Conservation (phyloP, 768 basidiomycete species). For the Podaxis mareebaensis region DNA sequence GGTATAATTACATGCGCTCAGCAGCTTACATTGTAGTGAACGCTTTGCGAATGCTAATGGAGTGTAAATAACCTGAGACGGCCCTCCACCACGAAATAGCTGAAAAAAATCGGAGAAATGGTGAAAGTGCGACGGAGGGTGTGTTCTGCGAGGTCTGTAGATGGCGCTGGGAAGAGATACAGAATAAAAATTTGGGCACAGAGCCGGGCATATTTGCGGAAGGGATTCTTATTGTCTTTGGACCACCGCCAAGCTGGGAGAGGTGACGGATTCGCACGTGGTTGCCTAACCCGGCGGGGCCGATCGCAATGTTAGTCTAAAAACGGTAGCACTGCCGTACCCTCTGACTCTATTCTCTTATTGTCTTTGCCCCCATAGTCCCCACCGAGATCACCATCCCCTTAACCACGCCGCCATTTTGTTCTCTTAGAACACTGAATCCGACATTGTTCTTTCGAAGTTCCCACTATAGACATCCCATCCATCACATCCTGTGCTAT, state of each 20-base stretch:
- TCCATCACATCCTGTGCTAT: too few relatives aligned
- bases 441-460: conserved; percentile 14
- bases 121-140: not conserved
- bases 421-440: not conserved
- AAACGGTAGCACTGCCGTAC: conserved; percentile 10
- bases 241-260: not conserved
- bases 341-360: conserved; percentile 10
- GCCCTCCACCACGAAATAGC: too few relatives aligned
- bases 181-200: conserved; percentile 2
- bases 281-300: not conserved
- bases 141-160: not conserved
- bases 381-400: not conserved
- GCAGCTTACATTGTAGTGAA: not conserved
- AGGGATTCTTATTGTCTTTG: conserved; percentile 10
- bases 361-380: conserved; percentile 10
- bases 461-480: not conserved
- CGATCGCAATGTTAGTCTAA: conserved; percentile 1
- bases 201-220: conserved; percentile 14
- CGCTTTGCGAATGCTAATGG: not conserved
- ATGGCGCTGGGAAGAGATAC: not conserved
- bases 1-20: not conserved
- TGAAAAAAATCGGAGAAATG: not conserved
- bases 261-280: conserved; percentile 6
- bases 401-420: not conserved
- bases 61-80: not conserved